Percentiles rank a stretch among this genome's conserved stretches.
Conservation (phyloP, 306 rosid species). For the Castanospermum australe region DNA sequence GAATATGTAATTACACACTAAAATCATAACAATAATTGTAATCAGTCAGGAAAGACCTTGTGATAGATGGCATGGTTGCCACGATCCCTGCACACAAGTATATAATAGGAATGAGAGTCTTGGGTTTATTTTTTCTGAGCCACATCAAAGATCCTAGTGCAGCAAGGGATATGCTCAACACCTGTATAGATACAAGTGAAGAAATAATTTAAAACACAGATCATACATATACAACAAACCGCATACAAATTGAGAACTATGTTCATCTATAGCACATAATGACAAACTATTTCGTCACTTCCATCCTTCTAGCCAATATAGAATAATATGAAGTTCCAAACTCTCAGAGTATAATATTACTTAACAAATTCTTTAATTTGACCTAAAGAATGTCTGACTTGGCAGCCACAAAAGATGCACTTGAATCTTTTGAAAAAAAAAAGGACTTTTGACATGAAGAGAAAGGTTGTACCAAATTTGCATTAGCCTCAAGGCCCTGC, state of each 20-base stretch:
- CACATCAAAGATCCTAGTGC: conserved; percentile 97
- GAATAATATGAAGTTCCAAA: conserved; percentile 5
- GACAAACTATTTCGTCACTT: conserved; percentile 11
- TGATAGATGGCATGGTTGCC: conserved; percentile 97
- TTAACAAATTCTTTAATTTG: conserved; percentile 2
- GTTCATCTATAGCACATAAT: background rate
- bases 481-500: conserved; percentile 97
- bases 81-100: conserved; percentile 76
- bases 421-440: background rate
- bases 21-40: background rate
- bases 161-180: conserved; percentile 90
- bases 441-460: background rate
- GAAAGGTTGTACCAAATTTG: conserved; percentile 73
- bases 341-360: conserved; percentile 3
- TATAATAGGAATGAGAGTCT: conserved; percentile 82
- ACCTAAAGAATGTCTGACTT: background rate
- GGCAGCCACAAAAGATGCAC: conserved; percentile 14
- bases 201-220: conserved; percentile 17
- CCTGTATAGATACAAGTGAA: conserved; percentile 51
- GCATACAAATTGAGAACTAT: background rate
- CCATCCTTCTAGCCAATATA: conserved; percentile 13
- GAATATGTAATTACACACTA: background rate
- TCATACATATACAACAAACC: background rate
- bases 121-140: conserved; percentile 97
- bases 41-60: conserved; percentile 63